Evolutionary conservation across 768 basidiomycete species (phyloP), one percentile per base, ranked within the genome.

Genomic region (Coprinellus aureogranulatus): DNA sequence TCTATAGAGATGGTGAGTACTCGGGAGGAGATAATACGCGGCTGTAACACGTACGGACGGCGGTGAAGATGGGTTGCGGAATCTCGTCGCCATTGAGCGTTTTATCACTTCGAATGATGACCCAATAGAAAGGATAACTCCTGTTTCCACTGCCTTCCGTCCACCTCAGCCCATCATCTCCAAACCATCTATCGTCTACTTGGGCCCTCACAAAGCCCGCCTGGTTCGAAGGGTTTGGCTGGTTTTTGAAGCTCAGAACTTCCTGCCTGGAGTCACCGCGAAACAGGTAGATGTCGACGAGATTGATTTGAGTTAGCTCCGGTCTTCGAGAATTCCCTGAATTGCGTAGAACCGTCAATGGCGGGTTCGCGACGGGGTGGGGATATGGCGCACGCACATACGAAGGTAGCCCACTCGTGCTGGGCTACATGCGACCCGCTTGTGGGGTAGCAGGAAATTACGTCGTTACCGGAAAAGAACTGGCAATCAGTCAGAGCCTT

Each of bases 181-280:
- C 88, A 70, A 84, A 92, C 90, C 89, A 93, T 16, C 76, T 67
- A 68, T 94, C 92, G 66, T 92, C 80, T 44, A 89, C 87, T 31
- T 77, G 81, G 2, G 82, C 70, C 28, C 74, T 77, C 42, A 78
- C 65, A 60, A 72, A 54, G 25, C 92, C 86, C 1, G 86, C 82
- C 20, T 77, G 81, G 64, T 81, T 81, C 26, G 72, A 62, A 2
- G 84, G 80, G 55, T 83, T 82, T 0, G 63, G 4, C 34, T 72
- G 59, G 58, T 83, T 75, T 5, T 25, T 65, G 53, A 73, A 80
- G 56, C 73, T 74, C 23, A 78, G 70, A 20, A 90, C 73, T 60
- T 77, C 73, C 34, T 73, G 26, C 42, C 77, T 76, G 4, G 88
- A 84, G 66, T 91, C 89, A 26, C 81, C 92, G 58, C 85, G 85